Evolutionary conservation across 176 grass and related monocot genomes (phyloP).

Genomic region (Carex pumila): DNA sequence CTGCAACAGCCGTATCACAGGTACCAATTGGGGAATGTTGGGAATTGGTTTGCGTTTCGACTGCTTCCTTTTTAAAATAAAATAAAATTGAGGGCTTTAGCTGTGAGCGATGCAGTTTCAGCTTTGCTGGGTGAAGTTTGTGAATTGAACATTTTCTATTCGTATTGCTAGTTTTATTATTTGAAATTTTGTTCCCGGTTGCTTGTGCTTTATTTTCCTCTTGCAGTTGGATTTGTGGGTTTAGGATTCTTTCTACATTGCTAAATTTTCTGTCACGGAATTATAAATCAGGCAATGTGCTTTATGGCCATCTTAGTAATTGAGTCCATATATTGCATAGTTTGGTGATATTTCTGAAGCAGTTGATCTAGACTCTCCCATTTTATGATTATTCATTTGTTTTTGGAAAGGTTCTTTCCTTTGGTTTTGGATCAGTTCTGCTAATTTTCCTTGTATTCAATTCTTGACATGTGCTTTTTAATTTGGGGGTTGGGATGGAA

Average conservation of each 20-base stretch:
- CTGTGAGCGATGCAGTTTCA: not conserved
- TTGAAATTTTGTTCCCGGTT: not conserved
- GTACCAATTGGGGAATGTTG: not conserved
- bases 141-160: not conserved
- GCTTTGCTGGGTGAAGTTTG: not conserved
- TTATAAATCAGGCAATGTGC: not conserved
- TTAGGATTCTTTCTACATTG: not conserved
- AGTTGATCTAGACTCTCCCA: not conserved
- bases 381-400: not conserved
- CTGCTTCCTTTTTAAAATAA: too few relatives aligned
- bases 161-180: not conserved
- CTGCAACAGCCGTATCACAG: not conserved
- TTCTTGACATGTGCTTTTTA: constrained; percentile 8
- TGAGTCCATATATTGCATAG: not conserved
- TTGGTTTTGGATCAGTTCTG: not conserved
- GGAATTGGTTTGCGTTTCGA: too few relatives aligned
- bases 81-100: not conserved
- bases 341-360: not conserved
- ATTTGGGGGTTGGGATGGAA: constrained; percentile 27
- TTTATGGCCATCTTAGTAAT: not conserved
- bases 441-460: not conserved
- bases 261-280: not conserved
- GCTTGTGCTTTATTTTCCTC: not conserved
- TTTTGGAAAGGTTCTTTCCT: not conserved
- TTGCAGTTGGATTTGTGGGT: constrained; percentile 1